Evolutionary conservation across 306 rosid species (phyloP).

Genomic region (Luffa aegyptiaca): DNA sequence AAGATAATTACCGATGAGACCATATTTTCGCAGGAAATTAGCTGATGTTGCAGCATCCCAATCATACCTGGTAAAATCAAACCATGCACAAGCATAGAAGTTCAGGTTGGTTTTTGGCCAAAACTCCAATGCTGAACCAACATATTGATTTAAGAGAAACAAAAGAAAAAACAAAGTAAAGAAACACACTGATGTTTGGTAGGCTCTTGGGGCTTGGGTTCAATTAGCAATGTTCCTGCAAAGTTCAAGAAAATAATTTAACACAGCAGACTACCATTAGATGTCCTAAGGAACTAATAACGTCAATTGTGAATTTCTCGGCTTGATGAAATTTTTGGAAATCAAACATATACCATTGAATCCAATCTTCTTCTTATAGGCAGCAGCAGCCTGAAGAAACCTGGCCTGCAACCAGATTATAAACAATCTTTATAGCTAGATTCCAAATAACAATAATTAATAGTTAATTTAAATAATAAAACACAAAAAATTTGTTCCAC

Average conservation of each 20-base stretch:
- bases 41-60: slow-evolving; percentile 99
- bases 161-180: background rate
- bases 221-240: slow-evolving; percentile 81
- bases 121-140: background rate
- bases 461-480: background rate
- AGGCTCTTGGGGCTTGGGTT: slow-evolving; percentile 98
- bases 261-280: background rate
- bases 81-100: background rate
- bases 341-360: slow-evolving; percentile 58
- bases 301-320: background rate
- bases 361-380: slow-evolving; percentile 90
- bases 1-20: slow-evolving; percentile 47
- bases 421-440: background rate
- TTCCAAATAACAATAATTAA: background rate
- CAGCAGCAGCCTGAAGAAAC: slow-evolving; percentile 75
- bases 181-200: slow-evolving; percentile 78
- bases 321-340: background rate
- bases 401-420: slow-evolving; percentile 48
- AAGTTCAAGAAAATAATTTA: background rate
- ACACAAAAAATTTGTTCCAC: background rate
- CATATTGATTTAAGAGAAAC: background rate
- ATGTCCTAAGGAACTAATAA: background rate
- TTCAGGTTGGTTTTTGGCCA: background rate
- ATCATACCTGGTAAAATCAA: slow-evolving; percentile 60
- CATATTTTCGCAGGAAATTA: slow-evolving; percentile 75